Conservation (phyloP, 305 asterid genomes). For the Plantago coronopus region DNA sequence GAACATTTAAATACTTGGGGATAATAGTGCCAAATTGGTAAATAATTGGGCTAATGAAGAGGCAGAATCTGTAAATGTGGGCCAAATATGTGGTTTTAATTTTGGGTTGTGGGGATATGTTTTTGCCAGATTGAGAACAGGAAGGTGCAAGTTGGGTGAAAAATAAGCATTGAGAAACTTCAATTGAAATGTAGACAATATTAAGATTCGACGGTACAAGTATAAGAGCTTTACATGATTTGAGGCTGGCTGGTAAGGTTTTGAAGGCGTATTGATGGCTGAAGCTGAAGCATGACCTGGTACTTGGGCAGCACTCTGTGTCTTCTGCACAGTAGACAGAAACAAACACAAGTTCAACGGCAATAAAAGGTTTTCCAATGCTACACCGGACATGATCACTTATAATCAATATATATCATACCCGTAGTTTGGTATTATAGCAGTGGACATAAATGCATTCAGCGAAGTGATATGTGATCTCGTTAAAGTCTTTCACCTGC, state of each 20-base stretch:
- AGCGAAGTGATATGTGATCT: slow-evolving; percentile 76
- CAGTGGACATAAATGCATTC: slow-evolving; percentile 74
- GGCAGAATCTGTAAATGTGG: too few relatives aligned
- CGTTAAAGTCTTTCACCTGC: slow-evolving; percentile 70
- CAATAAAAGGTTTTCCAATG: slow-evolving; percentile 5
- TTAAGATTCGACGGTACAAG: slow-evolving; percentile 14
- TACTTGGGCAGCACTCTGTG: slow-evolving; percentile 44
- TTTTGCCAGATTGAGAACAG: too few relatives aligned
- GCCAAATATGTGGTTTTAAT: too few relatives aligned
- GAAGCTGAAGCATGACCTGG: slow-evolving; percentile 45
- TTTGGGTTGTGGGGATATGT: too few relatives aligned
- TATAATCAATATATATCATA: slow-evolving; percentile 30
- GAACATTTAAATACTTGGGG: too few relatives aligned
- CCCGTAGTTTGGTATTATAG: slow-evolving; percentile 67
- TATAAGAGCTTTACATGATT: slow-evolving; percentile 50
- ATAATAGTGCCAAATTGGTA: too few relatives aligned
- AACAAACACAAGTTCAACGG: slow-evolving; percentile 1
- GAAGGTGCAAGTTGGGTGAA: too few relatives aligned
- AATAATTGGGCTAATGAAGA: too few relatives aligned
- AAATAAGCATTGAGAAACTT: too few relatives aligned
- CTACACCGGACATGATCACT: slow-evolving; percentile 11
- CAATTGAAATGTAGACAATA: background rate
- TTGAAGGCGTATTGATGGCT: slow-evolving; percentile 52
- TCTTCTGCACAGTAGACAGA: slow-evolving; percentile 35
- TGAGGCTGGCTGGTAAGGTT: slow-evolving; percentile 50